phyloP scores from a whole-genome alignment of 1,284 basidiomycete genomes.

The Leccinum solheimii region DNA sequence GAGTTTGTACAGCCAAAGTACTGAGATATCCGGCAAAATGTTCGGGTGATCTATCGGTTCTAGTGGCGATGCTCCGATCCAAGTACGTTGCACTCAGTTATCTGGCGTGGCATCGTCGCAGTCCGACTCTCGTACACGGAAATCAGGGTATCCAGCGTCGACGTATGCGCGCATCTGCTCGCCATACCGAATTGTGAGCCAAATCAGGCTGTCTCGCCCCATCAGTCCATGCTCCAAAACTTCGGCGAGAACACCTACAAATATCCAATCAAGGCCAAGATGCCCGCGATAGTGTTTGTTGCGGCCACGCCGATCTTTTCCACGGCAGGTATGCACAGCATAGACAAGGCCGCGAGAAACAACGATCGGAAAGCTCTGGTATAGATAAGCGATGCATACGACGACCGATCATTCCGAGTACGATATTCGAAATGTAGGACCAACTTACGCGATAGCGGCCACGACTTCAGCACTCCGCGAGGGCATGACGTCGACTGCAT shows the following conservation, averaged over 20 bases:
- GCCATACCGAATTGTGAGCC: constrained; percentile 42
- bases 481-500: constrained; percentile 57
- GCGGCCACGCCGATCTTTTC: constrained; percentile 52
- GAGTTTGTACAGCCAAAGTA: background rate
- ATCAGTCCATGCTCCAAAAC: background rate
- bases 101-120: background rate
- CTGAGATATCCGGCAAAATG: background rate
- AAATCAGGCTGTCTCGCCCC: constrained; percentile 37
- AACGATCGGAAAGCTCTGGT: constrained; percentile 46
- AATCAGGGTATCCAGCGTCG: constrained; percentile 1
- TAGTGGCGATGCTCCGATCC: background rate
- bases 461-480: constrained; percentile 53
- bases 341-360: constrained; percentile 28
- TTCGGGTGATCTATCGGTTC: background rate
- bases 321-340: constrained; percentile 41
- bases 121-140: background rate
- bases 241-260: constrained; percentile 34
- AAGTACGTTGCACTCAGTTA: background rate
- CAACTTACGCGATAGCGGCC: constrained; percentile 41
- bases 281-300: constrained; percentile 50
- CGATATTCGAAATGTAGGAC: background rate
- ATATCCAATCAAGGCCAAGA: constrained; percentile 46
- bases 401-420: background rate
- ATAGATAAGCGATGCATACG: constrained; percentile 6
- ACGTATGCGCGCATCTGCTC: background rate